A percentile compares a stretch with the other conserved stretches of the same genome.
Conservation (phyloP, 108 stramenopile species). For the Asterionellopsis glacialis region DNA sequence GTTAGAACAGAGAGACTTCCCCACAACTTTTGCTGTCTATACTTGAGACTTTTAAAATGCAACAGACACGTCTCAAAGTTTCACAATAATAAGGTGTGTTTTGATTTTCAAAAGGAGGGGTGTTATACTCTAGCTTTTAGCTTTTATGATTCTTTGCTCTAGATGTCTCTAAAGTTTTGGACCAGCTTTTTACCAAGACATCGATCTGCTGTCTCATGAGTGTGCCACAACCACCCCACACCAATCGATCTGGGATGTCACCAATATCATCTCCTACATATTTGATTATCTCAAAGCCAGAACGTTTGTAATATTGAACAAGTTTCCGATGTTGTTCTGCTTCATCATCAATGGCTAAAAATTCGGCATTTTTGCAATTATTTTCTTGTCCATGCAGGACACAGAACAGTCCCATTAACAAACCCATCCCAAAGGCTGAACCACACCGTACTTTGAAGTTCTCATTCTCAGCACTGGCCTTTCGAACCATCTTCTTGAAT, state of each 20-base stretch:
- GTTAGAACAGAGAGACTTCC: too few species aligned
- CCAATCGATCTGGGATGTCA: conserved; percentile 76
- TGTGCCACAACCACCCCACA: conserved; percentile 88
- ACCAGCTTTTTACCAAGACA: conserved; percentile 47
- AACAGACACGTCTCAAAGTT: too few species aligned
- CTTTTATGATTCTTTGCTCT: too few species aligned
- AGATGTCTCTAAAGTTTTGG: conserved; percentile 15
- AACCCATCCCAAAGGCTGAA: conserved; percentile 52
- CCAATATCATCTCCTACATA: conserved; percentile 80
- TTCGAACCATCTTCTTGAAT: conserved; percentile 38
- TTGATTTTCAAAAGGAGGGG: too few species aligned
- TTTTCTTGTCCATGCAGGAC: conserved; percentile 54
- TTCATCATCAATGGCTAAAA: conserved; percentile 83
- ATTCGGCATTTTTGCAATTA: conserved; percentile 53
- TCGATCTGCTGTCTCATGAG: conserved; percentile 65
- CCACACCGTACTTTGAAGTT: conserved; percentile 44
- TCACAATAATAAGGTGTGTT: too few species aligned
- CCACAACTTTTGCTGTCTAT: too few species aligned
- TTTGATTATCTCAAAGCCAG: conserved; percentile 65
- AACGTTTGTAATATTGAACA: conserved; percentile 61
- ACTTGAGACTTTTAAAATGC: too few species aligned
- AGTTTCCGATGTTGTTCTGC: conserved; percentile 72
- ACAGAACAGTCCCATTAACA: conserved; percentile 61
- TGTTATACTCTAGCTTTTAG: too few species aligned
- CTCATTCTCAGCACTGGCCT: conserved; percentile 29